Conservation (phyloP, 495 filamentous ascomycete species). For the Aspergillus heteromorphus region DNA sequence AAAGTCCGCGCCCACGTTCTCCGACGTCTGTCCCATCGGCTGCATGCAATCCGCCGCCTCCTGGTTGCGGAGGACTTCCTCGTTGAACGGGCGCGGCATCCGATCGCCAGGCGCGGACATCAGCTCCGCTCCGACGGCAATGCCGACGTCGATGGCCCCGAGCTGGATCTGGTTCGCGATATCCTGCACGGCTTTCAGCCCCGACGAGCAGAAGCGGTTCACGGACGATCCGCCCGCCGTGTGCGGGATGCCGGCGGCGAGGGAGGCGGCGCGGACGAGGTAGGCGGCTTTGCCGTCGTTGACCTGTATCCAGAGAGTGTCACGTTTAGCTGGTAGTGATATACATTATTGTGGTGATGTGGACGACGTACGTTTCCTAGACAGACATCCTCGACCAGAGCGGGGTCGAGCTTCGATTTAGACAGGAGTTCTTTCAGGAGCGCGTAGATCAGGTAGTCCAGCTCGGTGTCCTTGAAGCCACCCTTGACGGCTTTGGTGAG, state of each 20-base stretch:
- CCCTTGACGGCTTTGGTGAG: slow-evolving; percentile 75
- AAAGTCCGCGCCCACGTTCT: slow-evolving; percentile 94
- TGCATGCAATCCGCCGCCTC: slow-evolving; percentile 83
- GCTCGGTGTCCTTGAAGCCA: slow-evolving; percentile 89
- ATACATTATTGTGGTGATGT: background rate
- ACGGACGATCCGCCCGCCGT: slow-evolving; percentile 72
- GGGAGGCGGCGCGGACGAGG: slow-evolving; percentile 79
- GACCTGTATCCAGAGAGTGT: slow-evolving; percentile 48
- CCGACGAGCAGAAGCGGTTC: slow-evolving; percentile 96
- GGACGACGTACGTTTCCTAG: slow-evolving; percentile 68
- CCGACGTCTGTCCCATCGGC: slow-evolving; percentile 96
- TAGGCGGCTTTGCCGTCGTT: slow-evolving; percentile 82
- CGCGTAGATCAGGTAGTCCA: slow-evolving; percentile 79
- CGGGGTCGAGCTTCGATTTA: slow-evolving; percentile 72
- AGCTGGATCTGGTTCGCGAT: slow-evolving; percentile 81
- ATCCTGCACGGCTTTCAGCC: slow-evolving; percentile 89
- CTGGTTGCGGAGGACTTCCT: slow-evolving; percentile 66
- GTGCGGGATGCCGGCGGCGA: slow-evolving; percentile 92
- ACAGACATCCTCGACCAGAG: slow-evolving; percentile 84
- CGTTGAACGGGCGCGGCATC: slow-evolving; percentile 67
- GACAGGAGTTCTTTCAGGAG: slow-evolving; percentile 70
- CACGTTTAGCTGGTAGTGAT: background rate
- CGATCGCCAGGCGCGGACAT: slow-evolving; percentile 73
- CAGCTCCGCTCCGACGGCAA: slow-evolving; percentile 82
- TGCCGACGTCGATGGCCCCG: slow-evolving; percentile 78